Base-by-base conservation (phyloP, 1,284 basidiomycete genomes). In the Ceratobasidium sp. region DNA sequence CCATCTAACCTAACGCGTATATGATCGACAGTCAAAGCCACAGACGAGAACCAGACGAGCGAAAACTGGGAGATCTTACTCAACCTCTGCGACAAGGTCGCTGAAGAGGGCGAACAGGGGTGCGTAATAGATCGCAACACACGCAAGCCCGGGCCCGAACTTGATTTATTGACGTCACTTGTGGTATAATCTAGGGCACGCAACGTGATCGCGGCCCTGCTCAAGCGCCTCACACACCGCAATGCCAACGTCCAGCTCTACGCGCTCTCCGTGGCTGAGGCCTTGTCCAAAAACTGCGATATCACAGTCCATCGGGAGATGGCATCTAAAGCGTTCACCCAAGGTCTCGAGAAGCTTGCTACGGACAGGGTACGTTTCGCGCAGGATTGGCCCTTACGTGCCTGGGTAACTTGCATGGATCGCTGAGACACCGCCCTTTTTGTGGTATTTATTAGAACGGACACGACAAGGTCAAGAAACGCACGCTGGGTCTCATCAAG, bases 161-260 rank as follows among this genome's bases (percentile, higher is more conserved):
- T 33, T 44, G 15, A 44, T 63, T 33, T 18, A 63, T 55, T 61
- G 71, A 55, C 76, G 53, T 75, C 72, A 69, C 28, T 40, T 68
- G 72, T 51, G 39, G 75, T 68, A 23, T 72, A 33, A 58, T 10
- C 71, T 85, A 98, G 97, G 23, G 95, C 97, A 9, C 93, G 94
- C 75, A 92, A 94, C 83, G 96, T 96, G 79, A 90, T 98, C 79
- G 92, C 92, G 6, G 91, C 97, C 0, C 86, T 98, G 67, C 90
- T 97, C 83, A 98, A 97, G 86, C 94, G 97, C 5, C 89, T 99
- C 0, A 89, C 94, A 18, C 97, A 99, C 86, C 92, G 97, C 51
- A 98, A 95, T 84, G 94, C 97, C 18, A 99, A 98, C 83, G 98
- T 99, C 0, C 98, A 99, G 86, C 90, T 99, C 0, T 98, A 97